phyloP scores from a whole-genome alignment of 495 filamentous ascomycete species.

The Penicillium desertorum region DNA sequence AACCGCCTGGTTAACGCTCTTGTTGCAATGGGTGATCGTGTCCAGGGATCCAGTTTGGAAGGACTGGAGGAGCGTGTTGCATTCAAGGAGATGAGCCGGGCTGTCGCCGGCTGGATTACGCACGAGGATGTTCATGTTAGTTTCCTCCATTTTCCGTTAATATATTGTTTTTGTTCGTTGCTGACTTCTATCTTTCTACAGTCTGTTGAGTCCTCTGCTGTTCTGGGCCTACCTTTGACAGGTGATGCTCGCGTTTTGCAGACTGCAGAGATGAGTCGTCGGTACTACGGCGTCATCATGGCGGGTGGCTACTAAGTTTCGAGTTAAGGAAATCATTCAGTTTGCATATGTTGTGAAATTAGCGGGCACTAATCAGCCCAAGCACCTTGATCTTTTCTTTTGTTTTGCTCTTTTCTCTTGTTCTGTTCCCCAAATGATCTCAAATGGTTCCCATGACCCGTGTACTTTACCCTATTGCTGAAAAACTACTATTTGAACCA shows the following conservation, averaged over 20 bases:
- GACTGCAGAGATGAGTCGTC: constrained; percentile 64
- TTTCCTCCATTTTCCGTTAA: constrained; percentile 10
- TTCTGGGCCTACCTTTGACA: constrained; percentile 68
- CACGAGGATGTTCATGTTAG: constrained; percentile 61
- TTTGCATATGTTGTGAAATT: constrained; percentile 7
- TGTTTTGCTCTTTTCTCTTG: neutral
- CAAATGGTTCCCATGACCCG: constrained; percentile 18
- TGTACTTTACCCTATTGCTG: constrained; percentile 18
- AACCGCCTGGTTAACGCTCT: constrained; percentile 63
- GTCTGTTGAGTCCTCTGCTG: constrained; percentile 44
- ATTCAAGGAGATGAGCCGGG: constrained; percentile 62
- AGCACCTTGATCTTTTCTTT: constrained; percentile 1
- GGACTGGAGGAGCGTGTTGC: constrained; percentile 80
- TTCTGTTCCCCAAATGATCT: constrained; percentile 4
- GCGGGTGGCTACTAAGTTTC: constrained; percentile 42
- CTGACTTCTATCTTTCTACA: constrained; percentile 18
- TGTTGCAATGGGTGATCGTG: constrained; percentile 58
- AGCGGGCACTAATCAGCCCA: neutral
- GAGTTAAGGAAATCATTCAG: neutral
- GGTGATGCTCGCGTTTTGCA: constrained; percentile 69
- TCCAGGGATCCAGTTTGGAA: constrained; percentile 53
- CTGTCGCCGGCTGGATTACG: constrained; percentile 59
- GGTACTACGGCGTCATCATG: constrained; percentile 61
- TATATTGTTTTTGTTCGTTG: constrained; percentile 13
- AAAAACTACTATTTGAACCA: constrained; percentile 9